Evolutionary conservation across 441 rosid species (phyloP), one percentile per base, ranked within the genome.

Genomic region (Corymbia citriodora): DNA sequence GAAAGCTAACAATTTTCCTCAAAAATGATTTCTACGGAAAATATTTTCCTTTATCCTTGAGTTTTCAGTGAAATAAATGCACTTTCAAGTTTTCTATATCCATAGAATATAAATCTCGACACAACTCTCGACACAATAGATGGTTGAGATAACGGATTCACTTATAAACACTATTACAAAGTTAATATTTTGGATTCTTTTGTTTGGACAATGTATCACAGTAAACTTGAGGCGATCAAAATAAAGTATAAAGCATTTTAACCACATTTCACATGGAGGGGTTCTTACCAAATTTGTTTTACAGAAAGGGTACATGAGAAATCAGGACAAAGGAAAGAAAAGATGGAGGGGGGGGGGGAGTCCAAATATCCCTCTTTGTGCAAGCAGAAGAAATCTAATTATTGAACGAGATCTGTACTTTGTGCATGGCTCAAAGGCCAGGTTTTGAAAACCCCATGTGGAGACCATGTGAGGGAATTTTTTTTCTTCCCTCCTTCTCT

Each of bases 391-490:
- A 87, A 87, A 87, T n/a, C 89, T 88, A 45, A 88, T 61, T 61
- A 88, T 63, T 88, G 89, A 61, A 88, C 40, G 87, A 92, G 87
- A 89, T 81, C n/a, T 86, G 90, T 87, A 89, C 52, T 53, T 61
- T 29, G 87, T 57, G 91, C 89, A 90, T 92, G n/a, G 87, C 81
- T 88, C 90, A 57, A 82, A 74, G 89, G 79, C 61, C 87, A 91
- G 55, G 88, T 86, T 88, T 90, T 94, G 36, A 89, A 92, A 91
- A 91, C 68, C 89, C 94, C 95, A 95, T 93, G 96, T 95, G 96
- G 94, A 90, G 93, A 90, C 93, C 95, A 94, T 94, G 95, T 94
- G 95, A 89, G 92, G 87, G 72, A 63, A 70, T 36, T 31, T 53
- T 50, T 29, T 45, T 36, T 57, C 57, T 50, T 6, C n/a, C 53